Evolutionary conservation across 225 moss, liverwort and hornwort genomes (phyloP), one percentile per base, ranked within the genome.

Genomic region (Physcomitrium patens): DNA sequence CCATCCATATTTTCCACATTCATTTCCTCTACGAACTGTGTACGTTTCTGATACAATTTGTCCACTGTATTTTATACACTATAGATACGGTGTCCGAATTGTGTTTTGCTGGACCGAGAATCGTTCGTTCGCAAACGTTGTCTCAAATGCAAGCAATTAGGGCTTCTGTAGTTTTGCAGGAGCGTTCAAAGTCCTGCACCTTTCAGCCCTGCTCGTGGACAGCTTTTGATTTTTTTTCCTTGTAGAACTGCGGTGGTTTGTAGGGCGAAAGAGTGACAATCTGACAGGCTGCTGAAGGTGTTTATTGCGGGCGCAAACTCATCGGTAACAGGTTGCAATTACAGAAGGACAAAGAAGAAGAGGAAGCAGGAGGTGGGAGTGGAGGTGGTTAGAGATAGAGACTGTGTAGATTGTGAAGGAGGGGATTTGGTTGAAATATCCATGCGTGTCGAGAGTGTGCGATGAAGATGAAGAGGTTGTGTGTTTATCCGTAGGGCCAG

Each of bases 401-500:
- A 9, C 42, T 41, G 61, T 22, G 11, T 31, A 3, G n/a, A 20
- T 37, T 50, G 47, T 13, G 68, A 15, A 8, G 45, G 57, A 57
- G 24, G n/a, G 12, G 59, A 28, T 18, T 18, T 28, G 1, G 44
- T 26, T 4, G n/a, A 31, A 5, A 10, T 9, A 15, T 68, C 12
- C n/a, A 65, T 17, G 50, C 15, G 20, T 15, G 59, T 3, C 18
- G n/a, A 45, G 44, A 19, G 12, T 46, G 53, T 51, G 76, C 60
- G 10, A 81, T 55, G 76, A 67, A 41, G 8, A 48, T 12, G 73
- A 64, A 68, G 10, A 60, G 45, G 54, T 47, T 48, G 60, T 72
- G 68, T 37, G 5, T 37, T 37, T 37, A 7, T 37, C 31, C 31
- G 24, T 53, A 15, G 22, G 41, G 9, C 15, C 7, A 50, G 74